Base-by-base conservation (phyloP, 2,329 filamentous ascomycete genomes). In the Epichloe elymi region DNA sequence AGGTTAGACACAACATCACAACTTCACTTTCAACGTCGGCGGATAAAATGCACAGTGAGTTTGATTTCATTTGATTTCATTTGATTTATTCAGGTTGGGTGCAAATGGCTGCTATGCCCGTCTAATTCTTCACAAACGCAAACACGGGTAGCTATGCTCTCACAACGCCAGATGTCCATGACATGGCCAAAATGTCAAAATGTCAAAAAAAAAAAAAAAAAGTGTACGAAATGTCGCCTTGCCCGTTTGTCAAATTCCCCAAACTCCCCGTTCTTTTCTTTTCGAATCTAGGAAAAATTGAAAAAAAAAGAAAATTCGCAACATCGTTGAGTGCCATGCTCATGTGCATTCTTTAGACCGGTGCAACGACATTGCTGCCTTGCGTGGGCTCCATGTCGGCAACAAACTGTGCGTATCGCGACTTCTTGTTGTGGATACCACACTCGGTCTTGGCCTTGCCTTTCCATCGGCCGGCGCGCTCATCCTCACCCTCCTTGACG, bases 341-440 rank as follows among this genome's bases (percentile, higher is more conserved):
- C 0, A 30, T 30, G 19, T 11, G 23, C 33, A 36, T 58, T 45
- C 61, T 47, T 52, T 39, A 49, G 23, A 64, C 58, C 48, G 64
- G 59, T 46, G 59, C 58, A n/a, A 61, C 54, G 26, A 61, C 56
- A 50, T 64, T 59, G 49, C 64, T 59, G 56, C 80, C 77, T 58
- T 82, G 74, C 56, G 75, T 73, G 73, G 87, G 83, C 65, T 88
- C 83, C 68, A 86, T 79, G 54, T 88, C 82, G 61, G 77, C 75
- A 51, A 95, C 71, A 69, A 85, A 96, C 70, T 90, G 82, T 11
- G 89, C 86, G 63, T 97, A 98, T 59, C 89, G 84, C 53, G 88
- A 95, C 68, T 90, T 85, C 70, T 93, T 94, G 76, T 97, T 97
- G 80, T 98, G 93, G 64, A 98, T 97, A 46, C 93, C 93, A 68